These are phyloP conservation scores for Passiflora organensis DNA, from an alignment of 345 rosid genomes.

Conservation along the genomic window DNA sequence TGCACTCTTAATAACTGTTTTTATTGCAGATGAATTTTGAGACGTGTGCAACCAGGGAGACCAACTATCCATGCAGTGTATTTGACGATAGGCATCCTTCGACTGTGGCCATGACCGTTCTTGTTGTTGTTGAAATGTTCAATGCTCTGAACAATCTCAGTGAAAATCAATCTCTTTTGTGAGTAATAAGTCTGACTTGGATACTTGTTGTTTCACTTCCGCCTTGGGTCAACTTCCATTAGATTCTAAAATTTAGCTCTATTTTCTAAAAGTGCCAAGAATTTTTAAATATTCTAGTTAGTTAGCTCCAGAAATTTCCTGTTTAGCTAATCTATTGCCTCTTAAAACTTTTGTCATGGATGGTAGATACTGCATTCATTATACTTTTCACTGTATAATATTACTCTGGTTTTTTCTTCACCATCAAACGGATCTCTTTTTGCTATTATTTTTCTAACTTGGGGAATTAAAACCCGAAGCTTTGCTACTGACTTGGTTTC, in stretches of 20 bases:
- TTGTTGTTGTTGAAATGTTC: slow-evolving; percentile 99
- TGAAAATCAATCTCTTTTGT: slow-evolving; percentile 95
- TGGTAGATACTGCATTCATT: background rate
- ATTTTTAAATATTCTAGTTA: background rate
- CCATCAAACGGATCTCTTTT: background rate
- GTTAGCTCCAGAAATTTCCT: background rate
- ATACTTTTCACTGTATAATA: background rate
- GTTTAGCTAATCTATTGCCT: background rate
- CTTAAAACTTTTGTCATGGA: background rate
- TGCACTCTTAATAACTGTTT: background rate
- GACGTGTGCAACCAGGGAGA: slow-evolving; percentile 78
- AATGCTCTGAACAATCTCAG: slow-evolving; percentile 98
- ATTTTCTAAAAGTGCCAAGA: background rate
- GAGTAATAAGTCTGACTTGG: slow-evolving; percentile 32
- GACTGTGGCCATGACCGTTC: slow-evolving; percentile 95
- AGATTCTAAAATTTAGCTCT: background rate
- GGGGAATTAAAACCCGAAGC: background rate
- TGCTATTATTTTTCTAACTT: background rate
- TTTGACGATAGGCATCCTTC: slow-evolving; percentile 97
- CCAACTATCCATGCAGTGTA: slow-evolving; percentile 83
- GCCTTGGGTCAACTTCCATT: no score
- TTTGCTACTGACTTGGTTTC: background rate
- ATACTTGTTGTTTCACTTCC: background rate
- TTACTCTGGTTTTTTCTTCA: background rate
- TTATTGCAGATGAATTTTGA: slow-evolving; percentile 85